phyloP scores from a whole-genome alignment of 345 rosid genomes.

The Trapa bicornis region DNA sequence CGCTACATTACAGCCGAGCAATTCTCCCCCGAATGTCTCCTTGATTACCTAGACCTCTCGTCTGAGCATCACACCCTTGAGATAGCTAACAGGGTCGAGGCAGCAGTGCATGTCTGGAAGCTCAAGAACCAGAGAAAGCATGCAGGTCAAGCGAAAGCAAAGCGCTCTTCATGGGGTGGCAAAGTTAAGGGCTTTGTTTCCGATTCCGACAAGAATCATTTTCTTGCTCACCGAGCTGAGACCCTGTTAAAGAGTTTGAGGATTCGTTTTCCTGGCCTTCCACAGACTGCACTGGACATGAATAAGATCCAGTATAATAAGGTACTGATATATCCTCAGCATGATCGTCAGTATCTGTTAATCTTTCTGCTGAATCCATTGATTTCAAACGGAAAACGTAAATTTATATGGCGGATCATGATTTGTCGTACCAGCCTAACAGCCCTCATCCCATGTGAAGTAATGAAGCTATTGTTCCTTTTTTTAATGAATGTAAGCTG shows the following conservation, averaged over 20 bases:
- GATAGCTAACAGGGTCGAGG: slow-evolving; percentile 76
- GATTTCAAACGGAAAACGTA: too few relatives aligned
- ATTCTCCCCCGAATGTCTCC: slow-evolving; percentile 75
- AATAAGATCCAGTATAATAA: slow-evolving; percentile 87
- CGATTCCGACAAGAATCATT: slow-evolving; percentile 41
- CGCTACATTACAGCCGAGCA: slow-evolving; percentile 65
- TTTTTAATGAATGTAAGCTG: too few relatives aligned
- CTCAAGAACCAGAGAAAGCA: slow-evolving; percentile 44
- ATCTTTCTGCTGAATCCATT: too few relatives aligned
- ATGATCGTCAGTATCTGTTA: neutral
- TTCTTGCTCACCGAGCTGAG: slow-evolving; percentile 68
- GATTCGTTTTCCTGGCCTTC: slow-evolving; percentile 84
- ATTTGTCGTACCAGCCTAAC: too few relatives aligned
- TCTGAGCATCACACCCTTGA: slow-evolving; percentile 80
- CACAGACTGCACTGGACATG: slow-evolving; percentile 91
- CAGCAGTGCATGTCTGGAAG: slow-evolving; percentile 74
- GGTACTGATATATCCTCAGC: slow-evolving; percentile 20
- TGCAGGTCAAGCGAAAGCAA: slow-evolving; percentile 25
- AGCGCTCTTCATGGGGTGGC: slow-evolving; percentile 69
- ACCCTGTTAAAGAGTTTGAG: slow-evolving; percentile 60
- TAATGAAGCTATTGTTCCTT: too few relatives aligned
- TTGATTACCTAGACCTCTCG: slow-evolving; percentile 78
- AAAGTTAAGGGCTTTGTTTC: slow-evolving; percentile 79
- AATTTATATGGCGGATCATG: too few relatives aligned
- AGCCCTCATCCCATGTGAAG: too few relatives aligned